These are phyloP conservation scores for Fusarium denticulatum DNA, from an alignment of 2,329 filamentous ascomycete genomes.

Conservation along the genomic window DNA sequence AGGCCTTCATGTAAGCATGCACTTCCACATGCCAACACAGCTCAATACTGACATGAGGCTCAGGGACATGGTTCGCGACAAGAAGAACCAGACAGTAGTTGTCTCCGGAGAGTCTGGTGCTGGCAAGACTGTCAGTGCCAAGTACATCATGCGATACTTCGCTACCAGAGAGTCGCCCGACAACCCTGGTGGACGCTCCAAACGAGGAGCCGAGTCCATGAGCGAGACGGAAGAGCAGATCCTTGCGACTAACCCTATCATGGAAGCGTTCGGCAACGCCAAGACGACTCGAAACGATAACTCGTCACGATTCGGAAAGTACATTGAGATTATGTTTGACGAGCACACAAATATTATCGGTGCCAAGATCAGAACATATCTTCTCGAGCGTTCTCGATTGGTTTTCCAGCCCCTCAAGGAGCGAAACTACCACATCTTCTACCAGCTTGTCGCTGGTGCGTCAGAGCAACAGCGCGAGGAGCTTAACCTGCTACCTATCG, in stretches of 20 bases:
- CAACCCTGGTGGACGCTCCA: constrained; percentile 79
- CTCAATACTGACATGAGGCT: constrained; percentile 49
- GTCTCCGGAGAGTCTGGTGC: constrained; percentile 99
- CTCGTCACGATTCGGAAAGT: constrained; percentile 98
- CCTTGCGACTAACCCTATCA: constrained; percentile 96
- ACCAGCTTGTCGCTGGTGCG: constrained; percentile 94
- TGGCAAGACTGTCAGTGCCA: constrained; percentile 98
- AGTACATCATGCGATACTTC: constrained; percentile 99
- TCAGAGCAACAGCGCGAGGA: constrained; percentile 83
- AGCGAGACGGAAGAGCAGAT: constrained; percentile 99
- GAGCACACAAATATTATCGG: constrained; percentile 95
- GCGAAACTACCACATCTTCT: constrained; percentile 99
- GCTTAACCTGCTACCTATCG: constrained; percentile 80
- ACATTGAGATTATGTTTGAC: constrained; percentile 99
- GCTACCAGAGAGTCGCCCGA: constrained; percentile 95
- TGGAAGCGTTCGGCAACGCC: constrained; percentile 99
- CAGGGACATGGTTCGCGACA: constrained; percentile 96
- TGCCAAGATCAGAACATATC: constrained; percentile 94
- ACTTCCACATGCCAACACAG: neutral
- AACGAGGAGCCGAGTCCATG: constrained; percentile 82
- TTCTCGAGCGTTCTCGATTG: constrained; percentile 92
- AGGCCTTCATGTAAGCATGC: constrained; percentile 84
- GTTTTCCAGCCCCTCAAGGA: constrained; percentile 98
- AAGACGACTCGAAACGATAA: constrained; percentile 99
- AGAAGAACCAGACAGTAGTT: constrained; percentile 96